Evolutionary conservation across 768 basidiomycete genomes (phyloP), one percentile per base, ranked within the genome.

Genomic region (Tulasnella sp.): DNA sequence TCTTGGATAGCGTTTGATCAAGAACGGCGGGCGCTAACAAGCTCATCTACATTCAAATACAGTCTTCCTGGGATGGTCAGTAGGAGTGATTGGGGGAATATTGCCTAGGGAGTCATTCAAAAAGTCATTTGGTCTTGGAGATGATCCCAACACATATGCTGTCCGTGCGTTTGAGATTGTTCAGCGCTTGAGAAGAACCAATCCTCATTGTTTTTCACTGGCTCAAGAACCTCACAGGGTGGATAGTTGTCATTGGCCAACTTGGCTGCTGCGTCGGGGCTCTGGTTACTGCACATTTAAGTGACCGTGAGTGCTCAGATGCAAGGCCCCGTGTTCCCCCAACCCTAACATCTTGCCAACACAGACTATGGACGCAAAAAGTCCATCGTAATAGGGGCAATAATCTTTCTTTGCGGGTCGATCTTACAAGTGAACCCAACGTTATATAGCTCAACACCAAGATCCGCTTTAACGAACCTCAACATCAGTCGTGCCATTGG

Each of bases 171-270:
- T 68, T 68, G n/a, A 9, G 31, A 25, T 49, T 49, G 49, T 9
- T 22, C 7, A 49, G 19, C 12, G 22, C 29, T 7, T 15, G 7
- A 17, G 12, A 39, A 34, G 29, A 9, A 7, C 12, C 19, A 3
- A 34, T 34, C 22, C 15, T 34, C 14, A 68, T 25, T n/a, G n/a
- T 68, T 15, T 4, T 34, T n/a, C 12, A 0, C 34, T 68, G 19
- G 38, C 34, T 68, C 34, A 86, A 87, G 29, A 80, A 85, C 74
- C 77, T 88, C 37, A 83, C 82, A 49, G 88, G 87, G 4, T 86
- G 87, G 77, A 86, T 88, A 34, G 88, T 88, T n/a, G 83, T 87
- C 0, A 82, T 87, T 40, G 79, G 88, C 29, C 87, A 88, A 75
- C 86, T 83, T 3, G 86, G 87, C 2, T 86, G 84, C 74, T 85